These are phyloP conservation scores for Talaromyces rugulosus DNA, from an alignment of 2,329 filamentous ascomycete species.

Conservation along the genomic window DNA sequence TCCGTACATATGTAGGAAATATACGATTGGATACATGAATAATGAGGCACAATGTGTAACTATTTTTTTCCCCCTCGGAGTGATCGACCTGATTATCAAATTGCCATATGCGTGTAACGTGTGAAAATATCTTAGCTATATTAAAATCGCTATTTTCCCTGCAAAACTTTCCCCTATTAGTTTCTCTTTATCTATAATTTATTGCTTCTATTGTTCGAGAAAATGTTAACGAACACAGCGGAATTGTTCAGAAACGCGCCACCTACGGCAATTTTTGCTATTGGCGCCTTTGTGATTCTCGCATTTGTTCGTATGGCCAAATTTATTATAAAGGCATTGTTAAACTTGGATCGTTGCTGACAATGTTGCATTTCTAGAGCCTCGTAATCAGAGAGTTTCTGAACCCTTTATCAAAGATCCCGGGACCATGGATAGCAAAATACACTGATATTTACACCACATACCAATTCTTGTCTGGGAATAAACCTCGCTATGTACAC, in stretches of 20 bases:
- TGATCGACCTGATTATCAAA: too few relatives aligned
- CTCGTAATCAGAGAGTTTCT: neutral
- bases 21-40: neutral
- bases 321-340: neutral
- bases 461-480: conserved; percentile 2
- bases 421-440: conserved; percentile 3
- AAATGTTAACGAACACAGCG: neutral
- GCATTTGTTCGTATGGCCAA: neutral
- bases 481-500: conserved; percentile 16
- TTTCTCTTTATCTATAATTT: neutral
- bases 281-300: neutral
- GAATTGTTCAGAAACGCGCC: neutral
- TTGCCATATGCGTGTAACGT: neutral
- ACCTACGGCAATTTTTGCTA: neutral
- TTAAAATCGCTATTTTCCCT: neutral
- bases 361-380: neutral
- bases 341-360: neutral
- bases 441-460: neutral
- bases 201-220: neutral
- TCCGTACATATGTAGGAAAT: neutral
- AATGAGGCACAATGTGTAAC: neutral
- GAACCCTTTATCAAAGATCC: conserved; percentile 2
- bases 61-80: too few relatives aligned
- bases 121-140: neutral
- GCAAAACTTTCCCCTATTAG: neutral